These are phyloP conservation scores for Beverwykella pulmonaria DNA, from an alignment of 495 filamentous ascomycete genomes.

Conservation along the genomic window DNA sequence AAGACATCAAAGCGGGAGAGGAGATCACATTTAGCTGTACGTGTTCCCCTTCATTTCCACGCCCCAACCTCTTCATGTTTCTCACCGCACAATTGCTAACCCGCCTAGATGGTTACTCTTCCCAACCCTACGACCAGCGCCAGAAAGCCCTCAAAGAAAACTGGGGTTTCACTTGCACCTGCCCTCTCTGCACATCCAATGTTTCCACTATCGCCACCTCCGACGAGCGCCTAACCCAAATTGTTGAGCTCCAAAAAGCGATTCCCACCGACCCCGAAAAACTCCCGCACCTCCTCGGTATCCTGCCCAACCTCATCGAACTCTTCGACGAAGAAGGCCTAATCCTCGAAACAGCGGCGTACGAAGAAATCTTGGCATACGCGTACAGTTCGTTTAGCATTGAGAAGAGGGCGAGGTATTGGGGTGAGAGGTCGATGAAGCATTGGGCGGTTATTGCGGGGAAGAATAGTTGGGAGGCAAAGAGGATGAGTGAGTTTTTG, in stretches of 20 bases:
- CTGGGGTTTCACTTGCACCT: conserved; percentile 33
- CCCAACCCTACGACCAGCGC: conserved; percentile 5
- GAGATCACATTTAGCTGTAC: conserved; percentile 29
- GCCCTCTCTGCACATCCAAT: conserved; percentile 24
- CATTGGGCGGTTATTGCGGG: conserved; percentile 31
- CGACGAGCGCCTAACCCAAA: conserved; percentile 21
- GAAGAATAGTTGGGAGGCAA: conserved; percentile 31
- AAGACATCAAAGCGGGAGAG: conserved; percentile 16
- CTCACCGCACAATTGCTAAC: conserved; percentile 1
- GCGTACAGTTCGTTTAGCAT: conserved; percentile 16
- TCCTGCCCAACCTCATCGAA: conserved; percentile 14
- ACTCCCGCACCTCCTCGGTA: conserved; percentile 8
- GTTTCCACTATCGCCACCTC: conserved; percentile 10
- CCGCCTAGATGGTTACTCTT: conserved; percentile 18
- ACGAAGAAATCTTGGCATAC: conserved; percentile 34
- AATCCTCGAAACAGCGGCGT: conserved; percentile 14
- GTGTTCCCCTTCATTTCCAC: not conserved
- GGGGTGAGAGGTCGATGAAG: conserved; percentile 17
- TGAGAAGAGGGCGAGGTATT: conserved; percentile 23
- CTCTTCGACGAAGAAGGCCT: conserved; percentile 24
- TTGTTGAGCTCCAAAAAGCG: conserved; percentile 4
- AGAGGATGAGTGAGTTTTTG: conserved; percentile 22
- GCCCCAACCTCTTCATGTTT: not conserved
- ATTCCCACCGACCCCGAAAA: conserved; percentile 9
- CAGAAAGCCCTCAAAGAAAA: conserved; percentile 7